Evolutionary conservation across 1,284 basidiomycete species (phyloP), one percentile per base, ranked within the genome.

Genomic region (Filobasidium uniguttulatum): DNA sequence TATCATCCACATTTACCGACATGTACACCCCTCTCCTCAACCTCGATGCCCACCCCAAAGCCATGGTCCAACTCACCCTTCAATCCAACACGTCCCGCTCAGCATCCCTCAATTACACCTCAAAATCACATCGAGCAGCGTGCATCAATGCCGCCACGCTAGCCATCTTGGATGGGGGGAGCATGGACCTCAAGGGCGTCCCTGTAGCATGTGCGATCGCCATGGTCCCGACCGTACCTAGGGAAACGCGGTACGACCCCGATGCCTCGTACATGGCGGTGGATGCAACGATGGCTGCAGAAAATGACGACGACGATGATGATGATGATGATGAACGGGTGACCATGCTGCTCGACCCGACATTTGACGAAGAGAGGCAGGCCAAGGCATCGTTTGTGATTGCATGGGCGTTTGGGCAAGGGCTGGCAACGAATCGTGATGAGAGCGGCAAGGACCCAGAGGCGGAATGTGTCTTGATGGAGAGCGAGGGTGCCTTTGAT

Each of bases 301-400:
- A 61, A 74, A 53, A 64, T 57, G 67, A 25, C 55, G 67, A 45
- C 46, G n/a, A 63, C 82, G 46, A 83, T 83, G 31, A 52, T 17
- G 38, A 47, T 22, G 30, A 52, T 15, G 31, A 28, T 4, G 49
- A 48, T 7, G 81, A 84, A 63, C 82, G 83, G 62, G 81, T 78
- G 22, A 78, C 82, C 55, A 60, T 85, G 49, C 75, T 85, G 50
- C 62, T 83, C 26, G 85, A 84, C 55, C 85, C 83, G 2, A 71
- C 82, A 22, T 2, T 79, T 75, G 73, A 72, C 36, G 76, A 78
- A 60, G 77, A 77, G 36, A 73, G 76, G 31, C 75, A 78, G 34
- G 83, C 84, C 3, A 64, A 63, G 10, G 73, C 72, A 12, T 67
- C 82, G 15, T 73, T 80, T 28, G 76, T 74, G 1, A 67, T 73